Evolutionary conservation across 129 eudicot genomes (phyloP), one percentile per base, ranked within the genome.

Genomic region (Flaveria ramosissima): DNA sequence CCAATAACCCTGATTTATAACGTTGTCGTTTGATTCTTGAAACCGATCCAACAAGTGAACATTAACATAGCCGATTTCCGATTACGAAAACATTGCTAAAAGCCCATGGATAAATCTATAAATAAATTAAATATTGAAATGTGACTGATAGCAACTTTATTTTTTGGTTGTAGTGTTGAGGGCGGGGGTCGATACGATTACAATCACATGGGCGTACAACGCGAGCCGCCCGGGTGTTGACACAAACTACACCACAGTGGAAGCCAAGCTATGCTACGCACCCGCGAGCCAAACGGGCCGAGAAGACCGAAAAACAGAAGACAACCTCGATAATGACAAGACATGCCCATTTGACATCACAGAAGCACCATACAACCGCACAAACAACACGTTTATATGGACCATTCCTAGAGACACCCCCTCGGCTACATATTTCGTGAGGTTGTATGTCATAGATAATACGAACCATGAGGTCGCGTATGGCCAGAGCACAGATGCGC

Each of bases 281-380:
- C 85, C 88, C 2, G 76, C 76, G 27, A 89, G 94, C 82, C 94
- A 89, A 74, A 39, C 53, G 15, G 94, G 88, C 56, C 53, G 87
- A 59, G 87, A 83, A 3, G 88, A 89, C 82, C 77, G 91, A 45
- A 86, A 86, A 73, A 89, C 90, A 1, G 87, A 51, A 7, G 89
- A 85, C 71, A 64, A 77, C 13, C 77, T 89, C 4, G 69, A 43
- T 51, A 70, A 63, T 45, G 94, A 89, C 85, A 86, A 89, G 52
- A 89, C 87, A 9, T 89, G 94, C 81, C 94, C 88, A 8, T 77
- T 78, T 56, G 75, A 62, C 36, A 75, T 89, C 17, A 79, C 62
- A 10, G 27, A 74, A 1, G 83, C 16, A 59, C 85, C 84, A 17
- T 86, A 81, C 76, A 77, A 48, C 11, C 66, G 85, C 59, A 60